A percentile compares a stretch with the other conserved stretches of the same genome.
Conservation (phyloP, 2,329 filamentous ascomycete species). For the Lojkania enalia region DNA sequence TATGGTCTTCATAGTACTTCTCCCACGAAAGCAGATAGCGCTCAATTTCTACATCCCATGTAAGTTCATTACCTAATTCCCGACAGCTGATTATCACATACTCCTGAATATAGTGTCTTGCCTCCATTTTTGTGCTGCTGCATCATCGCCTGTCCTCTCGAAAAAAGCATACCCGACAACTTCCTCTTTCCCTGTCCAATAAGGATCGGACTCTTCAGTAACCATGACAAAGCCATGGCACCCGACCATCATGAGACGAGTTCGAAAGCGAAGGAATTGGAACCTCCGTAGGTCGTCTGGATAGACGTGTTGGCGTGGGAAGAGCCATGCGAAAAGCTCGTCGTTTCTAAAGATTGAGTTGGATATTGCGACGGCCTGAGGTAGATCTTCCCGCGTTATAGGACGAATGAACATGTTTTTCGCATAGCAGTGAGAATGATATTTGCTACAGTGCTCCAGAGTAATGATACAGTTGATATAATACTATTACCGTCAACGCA, state of each 20-base stretch:
- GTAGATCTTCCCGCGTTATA: constrained; percentile 19
- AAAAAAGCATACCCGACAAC: constrained; percentile 23
- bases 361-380: constrained; percentile 14
- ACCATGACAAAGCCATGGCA: constrained; percentile 22
- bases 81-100: constrained; percentile 3
- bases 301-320: constrained; percentile 18
- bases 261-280: constrained; percentile 16
- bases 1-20: constrained; percentile 18
- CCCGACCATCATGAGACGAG: constrained; percentile 17
- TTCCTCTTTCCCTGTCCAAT: constrained; percentile 19
- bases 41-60: constrained; percentile 24
- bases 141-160: constrained; percentile 13
- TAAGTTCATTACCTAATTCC: background rate
- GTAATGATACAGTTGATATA: no score
- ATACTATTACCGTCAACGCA: no score
- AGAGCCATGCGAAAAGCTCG: constrained; percentile 23
- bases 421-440: no score
- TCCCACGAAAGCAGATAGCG: constrained; percentile 24
- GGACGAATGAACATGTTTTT: constrained; percentile 21
- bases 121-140: constrained; percentile 16
- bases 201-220: constrained; percentile 18
- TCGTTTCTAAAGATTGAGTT: constrained; percentile 18
- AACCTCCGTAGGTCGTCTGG: constrained; percentile 21
- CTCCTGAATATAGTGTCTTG: constrained; percentile 17
- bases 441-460: no score